Base-by-base conservation (phyloP, 345 rosid species). In the Eucalyptus sideroxylon region DNA sequence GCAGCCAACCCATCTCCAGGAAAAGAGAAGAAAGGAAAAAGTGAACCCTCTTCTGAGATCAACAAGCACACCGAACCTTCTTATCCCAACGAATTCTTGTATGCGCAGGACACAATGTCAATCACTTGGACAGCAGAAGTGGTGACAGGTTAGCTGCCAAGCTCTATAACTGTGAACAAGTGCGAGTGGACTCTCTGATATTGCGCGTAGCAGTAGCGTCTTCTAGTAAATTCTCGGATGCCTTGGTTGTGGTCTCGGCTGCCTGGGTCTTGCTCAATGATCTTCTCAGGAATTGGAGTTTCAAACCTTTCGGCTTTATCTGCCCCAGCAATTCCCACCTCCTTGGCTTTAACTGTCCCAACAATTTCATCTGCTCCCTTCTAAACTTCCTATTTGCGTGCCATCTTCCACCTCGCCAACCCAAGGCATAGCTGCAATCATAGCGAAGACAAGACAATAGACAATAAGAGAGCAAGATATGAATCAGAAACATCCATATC, bases 371-470 rank as follows among this genome's bases (percentile, higher is more conserved):
- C 92, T 98, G 99, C 91, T 97, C 98, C 91, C 91, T 95, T 92
- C 93, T 94, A 87, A 94, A 93, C 93, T 96, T 95, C 93, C 98
- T 95, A 89, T 94, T 96, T 45, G 98, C 96, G 88, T 95, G 95
- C 99, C 99, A 96, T 91, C 91, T 89, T 90, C 99, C 99, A 82
- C 99, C 98, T 90, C 98, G 92, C 99, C 99, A 98, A 86, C 99
- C 99, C 81, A 95, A 93, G 80, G 95, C 98, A 91, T 98, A 98
- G 91, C 99, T 98, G 93, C 89, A 92, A 87, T 88, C 65, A 24
- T 85, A 85, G 34, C 2, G 10, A 62, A 65, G 85, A 23, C 17
- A 5, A 45, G 56, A 89, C n/a, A 44, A 27, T 31, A 69, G 9
- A 9, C 19, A 31, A 16, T 24, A 3, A 89, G 16, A 80, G 21